Base-by-base conservation (phyloP, 2,329 filamentous ascomycete species). In the Cytospora schulzeri region DNA sequence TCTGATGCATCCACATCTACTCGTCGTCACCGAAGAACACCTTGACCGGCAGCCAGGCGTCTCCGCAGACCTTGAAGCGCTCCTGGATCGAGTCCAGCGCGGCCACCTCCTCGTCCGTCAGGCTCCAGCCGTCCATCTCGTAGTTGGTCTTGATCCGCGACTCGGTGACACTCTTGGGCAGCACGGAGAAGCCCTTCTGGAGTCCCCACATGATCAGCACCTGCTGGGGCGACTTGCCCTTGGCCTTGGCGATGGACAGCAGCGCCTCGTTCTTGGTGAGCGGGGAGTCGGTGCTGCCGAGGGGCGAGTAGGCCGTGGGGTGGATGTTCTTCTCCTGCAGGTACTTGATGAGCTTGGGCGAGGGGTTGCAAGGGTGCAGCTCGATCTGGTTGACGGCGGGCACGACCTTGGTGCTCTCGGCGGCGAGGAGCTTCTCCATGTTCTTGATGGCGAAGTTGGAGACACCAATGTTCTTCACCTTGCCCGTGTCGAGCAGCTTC, bases 1-100 rank as follows among this genome's bases (percentile, higher is more conserved):
- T 7, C n/a, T n/a, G 5, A 9, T 48, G n/a, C 45, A 1, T 24
- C n/a, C 3, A 17, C 1, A 3, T 19, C 58, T 86, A 93, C 80
- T 93, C 90, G 72, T 93, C 90, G 71, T 93, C 90, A 9, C 90
- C 90, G 74, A 92, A 92, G 83, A 95, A 95, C 41, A 94, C 90
- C 82, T 88, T 89, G 66, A 91, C 77, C 0, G 91, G 91, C 72
- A 92, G 74, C 88, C 90, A 94, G 31, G 73, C 77, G 74, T 94
- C 92, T 41, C 83, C 84, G 73, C 91, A 95, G 67, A 92, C 88
- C 85, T 93, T 96, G 83, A 93, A 94, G 58, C 92, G 86, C 67
- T 91, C 89, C 72, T 85, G 81, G 62, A 94, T 83, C 71, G 78
- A n/a, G 72, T 87, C 86, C 57, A 96, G 81, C 76, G 85, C 80